These are phyloP conservation scores for Gastrolobium bilobum DNA, from an alignment of 306 rosid species.

Conservation along the genomic window DNA sequence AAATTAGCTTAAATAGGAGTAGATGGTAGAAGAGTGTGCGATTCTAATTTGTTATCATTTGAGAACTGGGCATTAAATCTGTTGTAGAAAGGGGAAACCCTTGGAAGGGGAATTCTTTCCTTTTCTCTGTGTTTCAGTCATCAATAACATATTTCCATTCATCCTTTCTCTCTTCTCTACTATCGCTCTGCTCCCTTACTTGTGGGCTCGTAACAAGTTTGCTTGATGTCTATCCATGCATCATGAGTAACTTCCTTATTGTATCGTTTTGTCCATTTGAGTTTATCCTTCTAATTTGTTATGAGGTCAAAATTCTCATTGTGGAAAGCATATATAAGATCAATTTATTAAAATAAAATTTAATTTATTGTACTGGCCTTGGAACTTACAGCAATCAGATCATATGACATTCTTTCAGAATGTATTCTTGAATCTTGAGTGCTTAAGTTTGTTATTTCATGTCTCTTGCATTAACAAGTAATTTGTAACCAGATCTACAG, in stretches of 20 bases:
- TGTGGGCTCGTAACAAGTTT: not conserved
- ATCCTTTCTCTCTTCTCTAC: too few relatives aligned
- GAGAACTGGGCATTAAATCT: too few relatives aligned
- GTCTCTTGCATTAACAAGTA: constrained; percentile 41
- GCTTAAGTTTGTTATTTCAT: not conserved
- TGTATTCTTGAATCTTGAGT: not conserved
- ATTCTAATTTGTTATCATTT: too few relatives aligned
- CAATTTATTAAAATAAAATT: constrained; percentile 2
- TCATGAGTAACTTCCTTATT: not conserved
- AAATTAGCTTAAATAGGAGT: too few relatives aligned
- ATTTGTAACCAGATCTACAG: constrained; percentile 68
- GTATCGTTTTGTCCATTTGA: not conserved
- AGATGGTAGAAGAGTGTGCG: too few relatives aligned
- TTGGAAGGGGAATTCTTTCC: too few relatives aligned
- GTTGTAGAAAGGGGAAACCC: too few relatives aligned
- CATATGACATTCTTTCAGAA: constrained; percentile 20
- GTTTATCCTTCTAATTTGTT: constrained; percentile 13
- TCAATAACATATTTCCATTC: too few relatives aligned
- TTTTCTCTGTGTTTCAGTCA: too few relatives aligned
- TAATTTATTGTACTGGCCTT: constrained; percentile 7
- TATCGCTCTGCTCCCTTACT: too few relatives aligned
- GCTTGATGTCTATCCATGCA: constrained; percentile 17
- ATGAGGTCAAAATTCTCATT: constrained; percentile 16
- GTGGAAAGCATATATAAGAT: constrained; percentile 23
- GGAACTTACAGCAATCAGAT: constrained; percentile 11